phyloP scores from a whole-genome alignment of 169 alveolate genomes.

The Cryptosporidium sp. region DNA sequence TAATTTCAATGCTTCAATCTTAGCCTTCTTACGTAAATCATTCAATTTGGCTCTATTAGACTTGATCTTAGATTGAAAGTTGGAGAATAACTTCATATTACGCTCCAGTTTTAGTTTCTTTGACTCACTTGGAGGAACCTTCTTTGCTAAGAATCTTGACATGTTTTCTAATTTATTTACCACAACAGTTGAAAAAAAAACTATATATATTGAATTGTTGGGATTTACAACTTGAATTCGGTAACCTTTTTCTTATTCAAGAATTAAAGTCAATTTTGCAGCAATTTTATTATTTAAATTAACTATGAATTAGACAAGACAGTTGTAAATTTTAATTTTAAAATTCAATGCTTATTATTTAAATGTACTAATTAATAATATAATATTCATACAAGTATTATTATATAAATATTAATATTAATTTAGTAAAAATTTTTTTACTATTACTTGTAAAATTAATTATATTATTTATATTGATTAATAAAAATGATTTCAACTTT shows the following conservation, averaged over 20 bases:
- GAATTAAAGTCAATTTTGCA: slow-evolving; percentile 14
- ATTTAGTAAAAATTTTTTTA: no score
- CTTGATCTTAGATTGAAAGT: slow-evolving; percentile 8
- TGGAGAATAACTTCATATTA: not conserved
- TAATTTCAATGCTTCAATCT: slow-evolving; percentile 47
- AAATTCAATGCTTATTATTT: not conserved
- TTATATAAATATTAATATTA: no score
- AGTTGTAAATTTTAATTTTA: not conserved
- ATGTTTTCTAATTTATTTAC: not conserved
- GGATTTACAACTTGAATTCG: not conserved
- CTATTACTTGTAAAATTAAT: no score
- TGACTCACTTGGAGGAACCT: slow-evolving; percentile 71
- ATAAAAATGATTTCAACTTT: not conserved
- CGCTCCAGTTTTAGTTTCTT: slow-evolving; percentile 61
- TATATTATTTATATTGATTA: no score
- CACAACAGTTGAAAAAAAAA: slow-evolving; percentile 3
- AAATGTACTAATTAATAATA: no score
- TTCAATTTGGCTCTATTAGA: not conserved
- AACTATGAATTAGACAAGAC: slow-evolving; percentile 1
- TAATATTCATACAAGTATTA: no score
- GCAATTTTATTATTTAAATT: not conserved
- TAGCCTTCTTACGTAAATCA: slow-evolving; percentile 53
- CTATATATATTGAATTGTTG: not conserved
- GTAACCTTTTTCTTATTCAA: not conserved
- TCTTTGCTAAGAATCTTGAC: slow-evolving; percentile 16